These are phyloP conservation scores for Zarea fungicola DNA, from an alignment of 2,329 filamentous ascomycete genomes.

Conservation along the genomic window DNA sequence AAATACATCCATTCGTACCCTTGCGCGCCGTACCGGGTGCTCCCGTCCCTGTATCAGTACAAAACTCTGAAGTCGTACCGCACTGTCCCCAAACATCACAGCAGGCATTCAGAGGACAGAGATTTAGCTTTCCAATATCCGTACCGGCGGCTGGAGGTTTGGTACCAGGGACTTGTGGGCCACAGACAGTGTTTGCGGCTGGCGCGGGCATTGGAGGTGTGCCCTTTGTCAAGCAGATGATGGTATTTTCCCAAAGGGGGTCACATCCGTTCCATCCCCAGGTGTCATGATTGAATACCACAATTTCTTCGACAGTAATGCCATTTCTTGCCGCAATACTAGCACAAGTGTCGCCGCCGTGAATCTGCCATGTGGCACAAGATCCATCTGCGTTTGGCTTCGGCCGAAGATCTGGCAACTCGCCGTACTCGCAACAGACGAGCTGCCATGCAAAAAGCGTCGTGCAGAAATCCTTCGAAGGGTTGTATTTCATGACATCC, in stretches of 20 bases:
- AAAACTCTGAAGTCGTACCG: conserved; percentile 36
- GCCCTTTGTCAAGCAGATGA: conserved; percentile 26
- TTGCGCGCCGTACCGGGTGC: conserved; percentile 31
- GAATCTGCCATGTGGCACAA: not conserved
- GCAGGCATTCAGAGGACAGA: conserved; percentile 26
- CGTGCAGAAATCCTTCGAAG: not conserved
- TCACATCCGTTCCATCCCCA: conserved; percentile 25
- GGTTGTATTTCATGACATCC: conserved; percentile 9
- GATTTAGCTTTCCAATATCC: conserved; percentile 21
- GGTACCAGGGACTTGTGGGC: conserved; percentile 23
- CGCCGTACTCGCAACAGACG: conserved; percentile 9
- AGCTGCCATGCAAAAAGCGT: not conserved
- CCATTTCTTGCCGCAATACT: not conserved
- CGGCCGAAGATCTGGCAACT: not conserved
- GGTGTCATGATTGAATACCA: conserved; percentile 14
- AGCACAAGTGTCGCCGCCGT: not conserved
- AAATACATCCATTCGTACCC: conserved; percentile 24
- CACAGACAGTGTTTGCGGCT: conserved; percentile 22
- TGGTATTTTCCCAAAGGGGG: conserved; percentile 4
- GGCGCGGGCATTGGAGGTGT: conserved; percentile 24
- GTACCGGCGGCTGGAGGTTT: conserved; percentile 10
- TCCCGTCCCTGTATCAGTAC: conserved; percentile 25
- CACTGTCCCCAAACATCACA: conserved; percentile 37
- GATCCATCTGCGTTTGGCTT: conserved; percentile 6
- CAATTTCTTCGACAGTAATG: not conserved